These are phyloP conservation scores for Pichia sp. DNA, from an alignment of 1,139 yeast species.

Conservation along the genomic window DNA sequence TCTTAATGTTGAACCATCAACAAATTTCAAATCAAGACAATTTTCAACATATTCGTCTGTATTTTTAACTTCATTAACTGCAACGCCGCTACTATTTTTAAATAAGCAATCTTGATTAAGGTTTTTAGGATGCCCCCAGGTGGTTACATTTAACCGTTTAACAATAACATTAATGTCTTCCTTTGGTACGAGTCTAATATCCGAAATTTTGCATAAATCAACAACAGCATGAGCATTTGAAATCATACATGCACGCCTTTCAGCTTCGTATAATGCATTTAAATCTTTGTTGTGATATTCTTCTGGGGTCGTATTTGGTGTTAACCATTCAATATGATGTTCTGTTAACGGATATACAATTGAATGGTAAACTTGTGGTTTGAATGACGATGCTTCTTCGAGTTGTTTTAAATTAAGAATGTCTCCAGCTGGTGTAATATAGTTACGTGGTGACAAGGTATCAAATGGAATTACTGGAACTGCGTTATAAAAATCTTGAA, in stretches of 20 bases:
- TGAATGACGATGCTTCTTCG: conserved; percentile 14
- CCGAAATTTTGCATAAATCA: conserved; percentile 48
- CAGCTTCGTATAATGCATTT: conserved; percentile 55
- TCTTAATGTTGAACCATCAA: conserved; percentile 41
- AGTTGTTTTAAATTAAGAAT: conserved; percentile 21
- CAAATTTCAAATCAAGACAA: conserved; percentile 48
- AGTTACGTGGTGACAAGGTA: conserved; percentile 29
- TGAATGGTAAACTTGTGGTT: conserved; percentile 24
- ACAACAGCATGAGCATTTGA: conserved; percentile 55
- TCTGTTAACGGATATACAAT: conserved; percentile 34
- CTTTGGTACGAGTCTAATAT: conserved; percentile 31
- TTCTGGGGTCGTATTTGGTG: conserved; percentile 28
- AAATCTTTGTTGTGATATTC: conserved; percentile 48
- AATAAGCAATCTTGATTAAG: conserved; percentile 5
- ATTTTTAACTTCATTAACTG: conserved; percentile 4
- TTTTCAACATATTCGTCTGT: conserved; percentile 37
- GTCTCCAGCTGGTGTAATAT: conserved; percentile 28
- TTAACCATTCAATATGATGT: conserved; percentile 59
- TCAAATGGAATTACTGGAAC: conserved; percentile 45
- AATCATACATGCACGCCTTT: conserved; percentile 52
- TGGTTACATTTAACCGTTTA: conserved; percentile 34
- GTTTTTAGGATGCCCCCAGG: conserved; percentile 34
- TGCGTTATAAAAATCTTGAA: conserved; percentile 48
- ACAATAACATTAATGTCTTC: conserved; percentile 31
- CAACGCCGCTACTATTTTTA: conserved; percentile 5